Evolutionary conservation across 768 basidiomycete species (phyloP), one percentile per base, ranked within the genome.

Genomic region (Epithele typhae): DNA sequence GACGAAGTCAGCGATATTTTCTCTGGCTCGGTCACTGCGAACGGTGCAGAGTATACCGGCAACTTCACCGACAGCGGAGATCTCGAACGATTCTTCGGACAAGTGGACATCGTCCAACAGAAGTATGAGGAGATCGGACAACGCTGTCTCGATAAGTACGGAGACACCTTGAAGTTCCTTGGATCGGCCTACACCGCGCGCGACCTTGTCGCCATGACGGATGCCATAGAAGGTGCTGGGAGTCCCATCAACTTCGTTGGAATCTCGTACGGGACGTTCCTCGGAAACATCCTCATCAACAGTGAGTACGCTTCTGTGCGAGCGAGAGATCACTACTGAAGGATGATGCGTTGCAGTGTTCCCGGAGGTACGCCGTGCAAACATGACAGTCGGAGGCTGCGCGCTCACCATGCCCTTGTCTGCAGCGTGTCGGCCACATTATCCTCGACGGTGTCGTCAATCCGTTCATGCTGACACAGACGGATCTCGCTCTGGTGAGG

Each of bases 391-490:
- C 2, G 4, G 12, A 5, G 10, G 30, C 30, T 43, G 4, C 23
- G 10, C 15, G 23, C 17, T 2, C 42, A 7, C 27, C 27, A 30
- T 14, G 27, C 14, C 27, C 14, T 7, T 14, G 7, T 30, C 27
- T 30, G 7, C 22, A 43, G 42, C 42, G 42, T 19, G 42, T 33
- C 19, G 42, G 42, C 3, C 42, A 34, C 25, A 15, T 43, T 5
- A 33, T 43, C 42, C n/a, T 43, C 10, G 42, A 43, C 14, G 42
- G 25, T 11, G 42, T 43, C n/a, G 42, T 43, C 18, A 24, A 43
- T 21, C 27, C 27, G 27, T 30, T 30, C 27, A 30, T 30, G 27
- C 14, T 14, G 14, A 14, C 27, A 7, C 7, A 7, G 27, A 30
- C 27, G 14, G 27, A 30, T 7, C 27, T 30, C 14, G 7, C 27